Base-by-base conservation (phyloP, 371 early-diverging fungal genomes). In the Circinella minor region DNA sequence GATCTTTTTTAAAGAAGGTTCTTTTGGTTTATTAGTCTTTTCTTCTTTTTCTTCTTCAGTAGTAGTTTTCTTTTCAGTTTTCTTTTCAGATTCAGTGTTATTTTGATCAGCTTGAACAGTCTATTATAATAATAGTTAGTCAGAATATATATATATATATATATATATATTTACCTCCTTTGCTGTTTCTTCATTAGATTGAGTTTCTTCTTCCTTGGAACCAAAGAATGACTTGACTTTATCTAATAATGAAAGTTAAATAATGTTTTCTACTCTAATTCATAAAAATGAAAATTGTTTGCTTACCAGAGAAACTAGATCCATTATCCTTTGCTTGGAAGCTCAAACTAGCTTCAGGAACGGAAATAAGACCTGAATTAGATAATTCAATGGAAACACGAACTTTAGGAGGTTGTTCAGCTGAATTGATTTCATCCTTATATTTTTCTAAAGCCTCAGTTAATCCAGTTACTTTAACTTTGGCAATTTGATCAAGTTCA, bases 191-290 rank as follows among this genome's bases (percentile, higher is more conserved):
- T 71, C 63, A 27, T 71, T 51, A 7, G 64, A 67, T 47, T 74
- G 77, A 61, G 65, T 47, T 37, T 71, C 72, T 43, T 67, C 68
- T 13, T 80, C 83, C 65, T 83, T 83, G 55, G 84, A 85, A 11
- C 92, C 91, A 84, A 95, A 93, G 85, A 94, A 93, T 20, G 91
- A 90, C 69, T 88, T 90, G 71, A 90, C 86, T 65, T 89, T 89
- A 62, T 90, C 91, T 77, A 76, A 36, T 46, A 0, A 43, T 1
- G 3, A 6, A 43, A 1, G 43, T 9, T 43, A 1, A 43, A 43
- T 43, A 9, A 9, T 43, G 43, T 43, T 43, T 43, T 43, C 0
- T 55, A 34, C n/a, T 18, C 15, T 3, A 15, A 51, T 57, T 20
- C 7, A 27, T 47, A 51, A 34, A 37, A 43, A 36, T 43, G 43